Conservation (phyloP, 2,329 filamentous ascomycete species). For the Penicillium sp. region DNA sequence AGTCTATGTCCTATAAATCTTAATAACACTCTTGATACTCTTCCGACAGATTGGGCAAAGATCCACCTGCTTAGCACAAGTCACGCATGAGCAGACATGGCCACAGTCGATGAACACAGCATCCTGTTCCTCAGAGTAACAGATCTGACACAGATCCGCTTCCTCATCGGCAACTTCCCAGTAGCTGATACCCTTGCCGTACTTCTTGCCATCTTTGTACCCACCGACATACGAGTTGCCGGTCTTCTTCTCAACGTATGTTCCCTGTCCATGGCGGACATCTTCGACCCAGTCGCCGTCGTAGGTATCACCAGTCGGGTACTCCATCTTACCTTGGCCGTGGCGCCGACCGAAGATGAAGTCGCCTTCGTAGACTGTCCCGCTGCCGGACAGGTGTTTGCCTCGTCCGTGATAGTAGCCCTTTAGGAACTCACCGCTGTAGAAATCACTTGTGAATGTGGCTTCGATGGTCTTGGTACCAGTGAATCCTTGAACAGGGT, state of each 20-base stretch:
- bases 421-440: constrained; percentile 53
- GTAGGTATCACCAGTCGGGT: constrained; percentile 54
- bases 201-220: constrained; percentile 60
- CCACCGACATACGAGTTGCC: constrained; percentile 63
- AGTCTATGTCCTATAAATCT: constrained; percentile 51
- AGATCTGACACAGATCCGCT: constrained; percentile 60
- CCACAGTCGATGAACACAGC: constrained; percentile 64
- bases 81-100: constrained; percentile 61
- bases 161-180: constrained; percentile 64
- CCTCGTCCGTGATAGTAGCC: constrained; percentile 56
- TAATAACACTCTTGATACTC: constrained; percentile 57
- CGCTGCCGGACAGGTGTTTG: constrained; percentile 53
- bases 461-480: constrained; percentile 52
- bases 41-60: constrained; percentile 62
- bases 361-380: constrained; percentile 56
- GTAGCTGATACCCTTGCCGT: constrained; percentile 61
- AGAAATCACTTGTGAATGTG: constrained; percentile 57
- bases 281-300: constrained; percentile 48
- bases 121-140: constrained; percentile 60
- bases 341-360: constrained; percentile 55
- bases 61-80: constrained; percentile 60
- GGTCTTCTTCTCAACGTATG: constrained; percentile 55
- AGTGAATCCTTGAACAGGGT: constrained; percentile 45
- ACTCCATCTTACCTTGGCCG: constrained; percentile 59
- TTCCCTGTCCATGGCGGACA: constrained; percentile 56